Conservation (phyloP, 495 filamentous ascomycete genomes). For the Xanthoparmelia taractica region DNA sequence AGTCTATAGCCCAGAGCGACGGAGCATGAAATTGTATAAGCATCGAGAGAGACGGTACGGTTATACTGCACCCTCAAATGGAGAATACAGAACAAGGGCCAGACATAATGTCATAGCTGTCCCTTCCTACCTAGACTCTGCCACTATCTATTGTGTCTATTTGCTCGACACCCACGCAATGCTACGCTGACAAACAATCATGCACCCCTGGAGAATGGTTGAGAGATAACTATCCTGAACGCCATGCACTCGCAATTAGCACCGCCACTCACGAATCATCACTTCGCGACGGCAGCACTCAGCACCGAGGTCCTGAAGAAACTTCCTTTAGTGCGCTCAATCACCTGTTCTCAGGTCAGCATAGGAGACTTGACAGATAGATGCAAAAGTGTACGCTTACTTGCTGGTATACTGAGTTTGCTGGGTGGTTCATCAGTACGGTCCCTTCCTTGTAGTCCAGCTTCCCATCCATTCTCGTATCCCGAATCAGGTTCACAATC, state of each 20-base stretch:
- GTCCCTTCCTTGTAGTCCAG: slow-evolving; percentile 98
- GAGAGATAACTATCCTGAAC: background rate
- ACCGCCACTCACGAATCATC: background rate
- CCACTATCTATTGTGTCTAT: background rate
- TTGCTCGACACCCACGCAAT: slow-evolving; percentile 3
- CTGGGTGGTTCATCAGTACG: slow-evolving; percentile 98
- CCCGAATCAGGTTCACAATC: slow-evolving; percentile 98
- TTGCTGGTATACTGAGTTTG: slow-evolving; percentile 96
- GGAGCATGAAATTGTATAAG: too few relatives aligned
- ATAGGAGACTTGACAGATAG: slow-evolving; percentile 52
- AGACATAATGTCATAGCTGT: background rate
- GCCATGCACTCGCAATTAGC: background rate
- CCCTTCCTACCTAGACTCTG: background rate
- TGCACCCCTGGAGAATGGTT: background rate
- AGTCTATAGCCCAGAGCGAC: too few relatives aligned
- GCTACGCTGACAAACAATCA: background rate
- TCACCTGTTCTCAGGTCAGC: slow-evolving; percentile 24
- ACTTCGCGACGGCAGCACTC: slow-evolving; percentile 27
- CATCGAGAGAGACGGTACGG: too few relatives aligned
- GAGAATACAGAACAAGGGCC: too few relatives aligned
- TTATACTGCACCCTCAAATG: background rate
- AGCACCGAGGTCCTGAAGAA: slow-evolving; percentile 28
- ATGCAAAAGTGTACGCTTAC: slow-evolving; percentile 78
- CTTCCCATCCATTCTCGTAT: slow-evolving; percentile 95
- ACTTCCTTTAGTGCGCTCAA: slow-evolving; percentile 29